Evolutionary conservation across 2,329 filamentous ascomycete species (phyloP), one percentile per base, ranked within the genome.

Genomic region (Botrytis sinoallii): DNA sequence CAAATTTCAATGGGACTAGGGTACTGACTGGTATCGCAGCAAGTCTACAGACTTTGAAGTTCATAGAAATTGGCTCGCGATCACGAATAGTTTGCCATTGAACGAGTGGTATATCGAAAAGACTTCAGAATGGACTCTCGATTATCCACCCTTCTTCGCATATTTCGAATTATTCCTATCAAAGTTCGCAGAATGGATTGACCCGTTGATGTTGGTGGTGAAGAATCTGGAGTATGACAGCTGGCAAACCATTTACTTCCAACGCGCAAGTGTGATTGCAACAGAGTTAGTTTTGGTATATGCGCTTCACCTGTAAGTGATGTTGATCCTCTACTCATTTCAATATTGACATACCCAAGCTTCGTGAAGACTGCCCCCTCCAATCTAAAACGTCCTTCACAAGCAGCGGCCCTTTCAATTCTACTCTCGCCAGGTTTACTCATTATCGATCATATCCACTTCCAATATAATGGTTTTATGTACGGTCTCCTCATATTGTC

Each of bases 41-140:
- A 98, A 97, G 87, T 99, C 96, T 9, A 99, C 96, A 79, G 96
- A 99, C 83, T 99, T 99, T 80, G 96, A 99, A 83, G 96, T 99
- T 72, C 96, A 99, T 84, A 91, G 96, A 77, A 99, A 99, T 85
- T 99, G 96, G 96, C 90, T 99, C 59, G 96, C 96, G 76, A 94
- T 98, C 78, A 98, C 96, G 7, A 88, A 97, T 84, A 97, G 93
- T 75, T 87, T 98, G 32, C 93, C 95, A 4, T 84, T 95, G 69
- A 90, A 92, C 82, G 87, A 97, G 78, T 99, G 96, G 96, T 99
- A 99, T 84, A 95, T 92, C 81, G 96, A 99, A 86, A 92, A 95
- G 84, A 97, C 95, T 2, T 99, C 96, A 74, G 94, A 98, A 93
- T 99, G 96, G 96, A 99, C 96, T 0, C 91, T 99, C 80, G 96